A percentile compares a stretch with the other conserved stretches of the same genome.
phyloP scores from a whole-genome alignment of 176 grass and related monocot genomes.

The Bothriochloa decipiens region DNA sequence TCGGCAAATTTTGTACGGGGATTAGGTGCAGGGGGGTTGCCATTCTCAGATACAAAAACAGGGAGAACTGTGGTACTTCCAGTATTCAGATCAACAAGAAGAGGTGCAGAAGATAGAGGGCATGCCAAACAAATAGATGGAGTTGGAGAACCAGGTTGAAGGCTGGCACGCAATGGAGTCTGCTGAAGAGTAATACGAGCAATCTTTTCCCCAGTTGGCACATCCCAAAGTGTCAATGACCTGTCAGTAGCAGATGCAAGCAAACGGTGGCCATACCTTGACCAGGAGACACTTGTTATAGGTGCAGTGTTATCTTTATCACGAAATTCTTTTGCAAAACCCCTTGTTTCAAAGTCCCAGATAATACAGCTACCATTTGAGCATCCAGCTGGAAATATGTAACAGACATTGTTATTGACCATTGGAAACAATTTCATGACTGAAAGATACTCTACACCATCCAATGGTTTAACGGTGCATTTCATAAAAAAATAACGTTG shows the following conservation, averaged over 20 bases:
- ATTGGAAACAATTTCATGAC: conserved; percentile 3
- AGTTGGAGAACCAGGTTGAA: conserved; percentile 71
- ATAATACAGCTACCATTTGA: conserved; percentile 91
- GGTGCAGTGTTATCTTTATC: conserved; percentile 90
- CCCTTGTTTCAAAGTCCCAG: conserved; percentile 99
- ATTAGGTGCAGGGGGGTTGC: conserved; percentile 59
- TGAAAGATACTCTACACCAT: conserved; percentile 1
- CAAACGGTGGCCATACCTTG: conserved; percentile 86
- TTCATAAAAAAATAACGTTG: conserved; percentile 17
- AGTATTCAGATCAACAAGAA: conserved; percentile 89
- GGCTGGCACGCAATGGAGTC: conserved; percentile 82
- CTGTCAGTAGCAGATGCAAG: conserved; percentile 96
- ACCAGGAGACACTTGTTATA: conserved; percentile 94
- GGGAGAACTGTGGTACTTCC: conserved; percentile 81
- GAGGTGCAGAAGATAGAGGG: conserved; percentile 91
- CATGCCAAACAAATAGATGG: conserved; percentile 86
- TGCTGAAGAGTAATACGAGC: conserved; percentile 88
- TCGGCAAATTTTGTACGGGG: conserved; percentile 86
- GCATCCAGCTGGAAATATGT: conserved; percentile 78
- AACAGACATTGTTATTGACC: conserved; percentile 18
- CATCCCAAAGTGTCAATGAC: conserved; percentile 93
- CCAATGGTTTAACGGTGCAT: not conserved
- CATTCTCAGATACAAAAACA: conserved; percentile 69
- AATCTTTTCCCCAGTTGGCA: conserved; percentile 75
- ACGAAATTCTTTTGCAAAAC: conserved; percentile 82